These are phyloP conservation scores for Colletotrichum sp. DNA, from an alignment of 2,329 filamentous ascomycete genomes.

Conservation along the genomic window DNA sequence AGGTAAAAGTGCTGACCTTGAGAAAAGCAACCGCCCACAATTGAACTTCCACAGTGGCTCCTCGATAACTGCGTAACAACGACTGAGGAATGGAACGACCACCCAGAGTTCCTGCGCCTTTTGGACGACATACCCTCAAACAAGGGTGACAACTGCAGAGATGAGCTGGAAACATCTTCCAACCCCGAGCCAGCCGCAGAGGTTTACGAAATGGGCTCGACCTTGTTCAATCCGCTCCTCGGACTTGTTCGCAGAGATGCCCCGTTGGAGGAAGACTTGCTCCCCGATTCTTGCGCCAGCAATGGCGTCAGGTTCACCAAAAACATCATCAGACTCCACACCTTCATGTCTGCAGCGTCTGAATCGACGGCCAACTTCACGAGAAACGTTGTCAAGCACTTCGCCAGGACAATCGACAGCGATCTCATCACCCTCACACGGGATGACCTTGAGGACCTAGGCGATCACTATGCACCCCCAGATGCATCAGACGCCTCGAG, in stretches of 20 bases:
- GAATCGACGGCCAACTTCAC: not conserved
- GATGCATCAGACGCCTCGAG: not conserved
- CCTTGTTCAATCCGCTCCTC: not conserved
- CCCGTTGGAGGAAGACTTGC: not conserved
- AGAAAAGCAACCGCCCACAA: not conserved
- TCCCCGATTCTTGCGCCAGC: not conserved
- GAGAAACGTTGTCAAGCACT: not conserved
- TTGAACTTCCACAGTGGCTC: not conserved
- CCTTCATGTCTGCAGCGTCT: not conserved
- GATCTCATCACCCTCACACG: not conserved
- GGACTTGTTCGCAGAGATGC: not conserved
- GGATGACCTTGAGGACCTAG: not conserved
- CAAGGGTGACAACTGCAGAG: not conserved
- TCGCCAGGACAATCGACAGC: not conserved
- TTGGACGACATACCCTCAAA: not conserved
- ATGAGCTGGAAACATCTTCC: not conserved
- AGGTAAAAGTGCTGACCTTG: not conserved
- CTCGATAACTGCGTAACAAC: not conserved
- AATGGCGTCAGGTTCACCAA: not conserved
- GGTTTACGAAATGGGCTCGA: not conserved
- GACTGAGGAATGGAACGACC: not conserved
- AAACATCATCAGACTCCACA: not conserved
- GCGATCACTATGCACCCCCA: not conserved
- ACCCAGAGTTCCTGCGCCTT: not conserved
- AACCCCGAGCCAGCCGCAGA: not conserved